A percentile compares a stretch with the other conserved stretches of the same genome.
These are phyloP conservation scores for Acacia pycnantha DNA, from an alignment of 331 rosid species.

Conservation along the genomic window DNA sequence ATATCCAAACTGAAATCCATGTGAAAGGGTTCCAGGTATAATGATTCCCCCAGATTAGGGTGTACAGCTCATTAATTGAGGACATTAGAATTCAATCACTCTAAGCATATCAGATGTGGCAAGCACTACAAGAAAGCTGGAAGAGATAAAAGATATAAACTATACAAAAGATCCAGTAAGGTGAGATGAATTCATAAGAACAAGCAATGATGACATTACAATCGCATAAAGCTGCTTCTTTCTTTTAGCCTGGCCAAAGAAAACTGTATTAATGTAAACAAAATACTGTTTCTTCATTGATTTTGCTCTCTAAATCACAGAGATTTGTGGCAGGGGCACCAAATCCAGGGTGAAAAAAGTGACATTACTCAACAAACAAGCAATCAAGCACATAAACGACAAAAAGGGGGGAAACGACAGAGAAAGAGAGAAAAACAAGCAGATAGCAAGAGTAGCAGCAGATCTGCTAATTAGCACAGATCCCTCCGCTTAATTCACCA, in stretches of 20 bases:
- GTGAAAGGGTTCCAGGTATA: background rate
- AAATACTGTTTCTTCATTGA: background rate
- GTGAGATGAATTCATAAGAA: slow-evolving; percentile 11
- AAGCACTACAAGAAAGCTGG: background rate
- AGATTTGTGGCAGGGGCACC: background rate
- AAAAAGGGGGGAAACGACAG: background rate
- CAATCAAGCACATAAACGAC: slow-evolving; percentile 10
- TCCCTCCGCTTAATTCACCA: background rate
- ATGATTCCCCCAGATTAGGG: slow-evolving; percentile 23
- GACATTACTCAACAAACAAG: slow-evolving; percentile 1
- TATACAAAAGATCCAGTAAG: slow-evolving; percentile 7
- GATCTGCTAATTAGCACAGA: slow-evolving; percentile 40
- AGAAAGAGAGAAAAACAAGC: background rate
- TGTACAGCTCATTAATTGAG: slow-evolving; percentile 11
- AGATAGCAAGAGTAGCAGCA: background rate
- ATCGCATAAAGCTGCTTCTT: background rate
- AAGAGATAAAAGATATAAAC: background rate
- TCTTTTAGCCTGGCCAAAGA: background rate
- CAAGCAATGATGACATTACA: background rate
- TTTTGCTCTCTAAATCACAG: background rate
- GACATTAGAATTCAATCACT: background rate
- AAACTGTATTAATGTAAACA: background rate
- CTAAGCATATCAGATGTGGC: background rate
- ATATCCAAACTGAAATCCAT: slow-evolving; percentile 20
- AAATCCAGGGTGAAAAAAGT: slow-evolving; percentile 22